Percentiles rank a stretch among this genome's conserved stretches.
These are phyloP conservation scores for Suhomyces choctaworum DNA, from an alignment of 1,139 yeast genomes.

Conservation along the genomic window DNA sequence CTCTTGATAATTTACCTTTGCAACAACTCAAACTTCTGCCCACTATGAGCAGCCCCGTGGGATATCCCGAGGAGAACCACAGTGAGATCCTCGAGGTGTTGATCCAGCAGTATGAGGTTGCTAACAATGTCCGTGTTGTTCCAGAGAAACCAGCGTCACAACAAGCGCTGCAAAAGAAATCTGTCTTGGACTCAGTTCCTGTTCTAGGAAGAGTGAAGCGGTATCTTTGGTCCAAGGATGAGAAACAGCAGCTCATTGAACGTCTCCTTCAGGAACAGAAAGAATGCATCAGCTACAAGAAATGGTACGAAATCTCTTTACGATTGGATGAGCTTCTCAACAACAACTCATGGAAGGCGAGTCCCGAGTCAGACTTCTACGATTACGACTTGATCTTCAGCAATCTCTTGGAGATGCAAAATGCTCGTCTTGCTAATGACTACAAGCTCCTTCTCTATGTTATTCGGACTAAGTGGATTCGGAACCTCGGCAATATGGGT, in stretches of 20 bases:
- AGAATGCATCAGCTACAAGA: constrained; percentile 62
- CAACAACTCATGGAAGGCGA: constrained; percentile 69
- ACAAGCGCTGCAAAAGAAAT: not conserved
- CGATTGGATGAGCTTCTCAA: constrained; percentile 65
- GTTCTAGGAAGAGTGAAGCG: not conserved
- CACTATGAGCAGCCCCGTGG: too few species aligned
- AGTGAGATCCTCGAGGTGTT: constrained; percentile 8
- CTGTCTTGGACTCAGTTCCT: constrained; percentile 24
- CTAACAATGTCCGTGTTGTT: not conserved
- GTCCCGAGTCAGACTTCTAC: constrained; percentile 61
- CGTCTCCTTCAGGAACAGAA: constrained; percentile 50
- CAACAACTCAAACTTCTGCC: too few species aligned
- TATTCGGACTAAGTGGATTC: constrained; percentile 79
- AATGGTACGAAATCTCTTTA: constrained; percentile 68
- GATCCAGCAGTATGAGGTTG: constrained; percentile 5
- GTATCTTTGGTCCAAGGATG: constrained; percentile 27
- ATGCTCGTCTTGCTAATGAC: constrained; percentile 60
- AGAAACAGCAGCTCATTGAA: constrained; percentile 27
- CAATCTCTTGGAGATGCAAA: constrained; percentile 57
- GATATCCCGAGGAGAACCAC: too few species aligned
- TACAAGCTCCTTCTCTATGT: constrained; percentile 63
- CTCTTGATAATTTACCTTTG: too few species aligned
- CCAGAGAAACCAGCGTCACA: not conserved
- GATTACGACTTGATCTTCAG: constrained; percentile 64
- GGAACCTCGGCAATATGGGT: constrained; percentile 89